phyloP scores from a whole-genome alignment of 257 asterid species.

The Scutellaria barbata region DNA sequence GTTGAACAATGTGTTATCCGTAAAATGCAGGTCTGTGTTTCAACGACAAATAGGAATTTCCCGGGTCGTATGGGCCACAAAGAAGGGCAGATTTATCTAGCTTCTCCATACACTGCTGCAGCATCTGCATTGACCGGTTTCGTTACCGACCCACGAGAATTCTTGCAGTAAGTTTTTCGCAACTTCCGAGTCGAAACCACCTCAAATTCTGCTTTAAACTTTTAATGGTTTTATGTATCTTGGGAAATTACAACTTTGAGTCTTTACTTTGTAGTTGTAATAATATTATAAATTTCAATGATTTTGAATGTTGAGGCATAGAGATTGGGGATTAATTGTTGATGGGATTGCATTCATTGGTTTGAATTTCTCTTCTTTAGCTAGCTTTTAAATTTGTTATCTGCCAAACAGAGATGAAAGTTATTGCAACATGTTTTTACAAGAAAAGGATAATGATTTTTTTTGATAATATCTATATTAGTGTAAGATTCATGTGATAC shows the following conservation, averaged over 20 bases:
- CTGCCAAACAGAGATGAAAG: too few species aligned
- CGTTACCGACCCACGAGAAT: conserved; percentile 91
- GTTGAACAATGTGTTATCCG: not conserved
- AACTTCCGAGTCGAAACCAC: not conserved
- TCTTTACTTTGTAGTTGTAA: conserved; percentile 1
- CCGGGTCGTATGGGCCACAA: conserved; percentile 95
- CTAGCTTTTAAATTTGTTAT: too few species aligned
- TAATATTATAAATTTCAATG: not conserved
- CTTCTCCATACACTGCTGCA: conserved; percentile 98
- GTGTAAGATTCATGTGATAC: too few species aligned
- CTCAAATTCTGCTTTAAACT: not conserved
- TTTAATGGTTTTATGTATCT: not conserved
- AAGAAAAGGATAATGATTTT: too few species aligned
- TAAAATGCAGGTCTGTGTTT: conserved; percentile 22
- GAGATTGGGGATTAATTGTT: not conserved
- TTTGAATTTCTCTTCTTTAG: too few species aligned
- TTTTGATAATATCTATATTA: too few species aligned
- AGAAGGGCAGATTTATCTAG: conserved; percentile 92
- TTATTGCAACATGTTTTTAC: too few species aligned
- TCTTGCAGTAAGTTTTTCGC: conserved; percentile 53
- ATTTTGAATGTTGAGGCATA: not conserved
- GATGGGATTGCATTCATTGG: too few species aligned
- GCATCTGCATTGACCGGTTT: conserved; percentile 90
- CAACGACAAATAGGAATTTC: conserved; percentile 87
- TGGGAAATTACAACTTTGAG: not conserved